phyloP scores from a whole-genome alignment of 2,329 filamentous ascomycete species.

The Diaporthe amygdali region DNA sequence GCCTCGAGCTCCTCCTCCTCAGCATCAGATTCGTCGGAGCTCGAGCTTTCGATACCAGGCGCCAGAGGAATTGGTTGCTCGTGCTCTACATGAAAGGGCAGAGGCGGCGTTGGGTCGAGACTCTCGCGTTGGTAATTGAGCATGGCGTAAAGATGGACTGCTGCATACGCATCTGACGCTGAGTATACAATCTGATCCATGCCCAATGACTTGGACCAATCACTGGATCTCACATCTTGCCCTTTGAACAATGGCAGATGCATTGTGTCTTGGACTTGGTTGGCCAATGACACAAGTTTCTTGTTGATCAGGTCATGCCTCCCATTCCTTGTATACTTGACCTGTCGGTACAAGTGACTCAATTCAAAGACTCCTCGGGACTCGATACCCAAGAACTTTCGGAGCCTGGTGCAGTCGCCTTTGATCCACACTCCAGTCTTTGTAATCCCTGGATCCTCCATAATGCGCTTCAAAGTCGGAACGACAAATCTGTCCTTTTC shows the following conservation, averaged over 20 bases:
- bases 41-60: slow-evolving; percentile 42
- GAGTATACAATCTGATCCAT: slow-evolving; percentile 74
- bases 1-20: slow-evolving; percentile 33
- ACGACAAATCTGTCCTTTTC: slow-evolving; percentile 65
- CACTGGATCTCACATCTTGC: slow-evolving; percentile 68
- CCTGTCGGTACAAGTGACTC: slow-evolving; percentile 79
- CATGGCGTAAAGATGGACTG: slow-evolving; percentile 72
- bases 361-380: slow-evolving; percentile 77
- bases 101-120: slow-evolving; percentile 73
- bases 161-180: slow-evolving; percentile 84
- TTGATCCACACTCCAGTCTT: slow-evolving; percentile 82
- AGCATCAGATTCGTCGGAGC: slow-evolving; percentile 36
- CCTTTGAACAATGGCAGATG: slow-evolving; percentile 79
- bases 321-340: slow-evolving; percentile 65
- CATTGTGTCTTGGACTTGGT: slow-evolving; percentile 73
- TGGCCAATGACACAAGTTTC: slow-evolving; percentile 67
- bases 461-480: slow-evolving; percentile 71
- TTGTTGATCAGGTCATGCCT: slow-evolving; percentile 67
- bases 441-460: slow-evolving; percentile 71
- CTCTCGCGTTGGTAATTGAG: slow-evolving; percentile 71
- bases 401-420: slow-evolving; percentile 72
- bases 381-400: slow-evolving; percentile 68
- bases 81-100: slow-evolving; percentile 72
- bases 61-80: slow-evolving; percentile 66
- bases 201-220: slow-evolving; percentile 72